Percentiles rank a stretch among this genome's conserved stretches.
Conservation (phyloP, 225 moss, liverwort and hornwort species). For the Takakia lepidozioides region DNA sequence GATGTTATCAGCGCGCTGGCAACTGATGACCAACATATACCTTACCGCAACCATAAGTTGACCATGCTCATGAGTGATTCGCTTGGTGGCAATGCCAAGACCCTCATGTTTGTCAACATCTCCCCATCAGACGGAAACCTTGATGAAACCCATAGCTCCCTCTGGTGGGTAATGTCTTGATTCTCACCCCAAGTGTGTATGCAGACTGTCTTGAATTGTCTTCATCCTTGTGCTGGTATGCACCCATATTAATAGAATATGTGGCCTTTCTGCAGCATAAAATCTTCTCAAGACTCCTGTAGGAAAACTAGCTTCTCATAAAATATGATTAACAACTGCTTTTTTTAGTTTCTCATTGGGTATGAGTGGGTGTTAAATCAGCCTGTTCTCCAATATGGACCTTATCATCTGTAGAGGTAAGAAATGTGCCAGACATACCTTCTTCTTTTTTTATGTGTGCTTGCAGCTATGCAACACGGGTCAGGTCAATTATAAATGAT, state of each 20-base stretch:
- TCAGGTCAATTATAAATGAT: slow-evolving; percentile 92
- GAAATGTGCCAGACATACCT: too few relatives aligned
- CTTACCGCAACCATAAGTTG: slow-evolving; percentile 93
- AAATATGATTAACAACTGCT: too few relatives aligned
- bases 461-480: slow-evolving; percentile 87
- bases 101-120: slow-evolving; percentile 98
- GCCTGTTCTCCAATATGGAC: too few relatives aligned
- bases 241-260: too few relatives aligned
- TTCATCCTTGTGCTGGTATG: too few relatives aligned
- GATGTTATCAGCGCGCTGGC: slow-evolving; percentile 97
- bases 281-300: background rate
- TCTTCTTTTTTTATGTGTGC: slow-evolving; percentile 13
- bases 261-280: background rate
- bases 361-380: too few relatives aligned
- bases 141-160: slow-evolving; percentile 94
- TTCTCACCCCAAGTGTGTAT: too few relatives aligned
- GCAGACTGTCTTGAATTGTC: too few relatives aligned
- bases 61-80: slow-evolving; percentile 99
- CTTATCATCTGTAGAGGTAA: too few relatives aligned
- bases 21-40: slow-evolving; percentile 88
- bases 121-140: slow-evolving; percentile 89
- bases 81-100: slow-evolving; percentile 95
- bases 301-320: too few relatives aligned
- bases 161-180: too few relatives aligned
- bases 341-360: too few relatives aligned